Evolutionary conservation across 345 rosid genomes (phyloP).

Genomic region (Pseudoturritis turrita): DNA sequence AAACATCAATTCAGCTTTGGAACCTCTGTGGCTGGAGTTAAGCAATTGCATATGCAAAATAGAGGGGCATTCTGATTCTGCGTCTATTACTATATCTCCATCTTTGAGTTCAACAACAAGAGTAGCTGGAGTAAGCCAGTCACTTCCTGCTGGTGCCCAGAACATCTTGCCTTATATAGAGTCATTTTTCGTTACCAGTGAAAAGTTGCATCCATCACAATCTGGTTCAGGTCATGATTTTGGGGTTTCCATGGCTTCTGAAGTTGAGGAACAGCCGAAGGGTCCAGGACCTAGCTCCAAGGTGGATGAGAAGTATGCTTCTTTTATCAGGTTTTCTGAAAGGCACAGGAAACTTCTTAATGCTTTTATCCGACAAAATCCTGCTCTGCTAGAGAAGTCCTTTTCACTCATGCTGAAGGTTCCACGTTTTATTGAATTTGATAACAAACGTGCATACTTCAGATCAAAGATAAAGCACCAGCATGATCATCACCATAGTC

Average conservation of each 20-base stretch:
- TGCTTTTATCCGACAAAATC: conserved; percentile 92
- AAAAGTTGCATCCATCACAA: conserved; percentile 80
- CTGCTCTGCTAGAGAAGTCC: conserved; percentile 91
- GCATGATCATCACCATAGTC: conserved; percentile 87
- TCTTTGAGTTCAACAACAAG: conserved; percentile 45
- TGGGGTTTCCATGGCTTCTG: conserved; percentile 46
- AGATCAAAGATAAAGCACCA: conserved; percentile 94
- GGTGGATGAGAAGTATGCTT: conserved; percentile 73
- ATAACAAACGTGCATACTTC: conserved; percentile 86
- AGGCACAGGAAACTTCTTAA: conserved; percentile 89
- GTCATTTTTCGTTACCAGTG: conserved; percentile 86
- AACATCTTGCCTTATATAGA: conserved; percentile 93
- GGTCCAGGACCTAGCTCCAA: conserved; percentile 43
- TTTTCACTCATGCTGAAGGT: conserved; percentile 93
- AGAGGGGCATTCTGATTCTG: conserved; percentile 75
- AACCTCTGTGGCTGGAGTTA: conserved; percentile 87
- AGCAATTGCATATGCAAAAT: conserved; percentile 91
- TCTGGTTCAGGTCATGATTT: conserved; percentile 63
- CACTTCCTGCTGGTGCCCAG: conserved; percentile 97
- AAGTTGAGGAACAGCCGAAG: conserved; percentile 63
- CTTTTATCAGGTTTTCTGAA: conserved; percentile 86
- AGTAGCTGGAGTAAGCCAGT: conserved; percentile 57
- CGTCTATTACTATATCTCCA: conserved; percentile 30
- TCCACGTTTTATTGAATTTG: conserved; percentile 94
- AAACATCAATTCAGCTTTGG: conserved; percentile 69